Conservation (phyloP, 495 filamentous ascomycete genomes). For the Penicillium dipodomyicola region DNA sequence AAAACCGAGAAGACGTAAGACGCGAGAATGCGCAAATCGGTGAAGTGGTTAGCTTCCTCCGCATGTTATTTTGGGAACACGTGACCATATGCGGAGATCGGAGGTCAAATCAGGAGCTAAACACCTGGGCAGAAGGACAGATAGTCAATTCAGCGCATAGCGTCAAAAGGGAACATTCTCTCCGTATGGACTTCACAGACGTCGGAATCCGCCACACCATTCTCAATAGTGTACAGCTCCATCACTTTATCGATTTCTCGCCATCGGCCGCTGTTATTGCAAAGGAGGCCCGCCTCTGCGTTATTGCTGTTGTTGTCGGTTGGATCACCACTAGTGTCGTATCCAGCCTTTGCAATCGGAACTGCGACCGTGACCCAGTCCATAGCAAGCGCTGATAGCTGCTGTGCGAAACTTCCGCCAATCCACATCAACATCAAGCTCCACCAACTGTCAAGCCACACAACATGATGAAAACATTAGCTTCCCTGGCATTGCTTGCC, state of each 20-base stretch:
- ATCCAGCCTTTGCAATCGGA: constrained; percentile 39
- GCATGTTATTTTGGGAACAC: constrained; percentile 9
- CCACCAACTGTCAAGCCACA: constrained; percentile 13
- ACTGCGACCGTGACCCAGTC: constrained; percentile 27
- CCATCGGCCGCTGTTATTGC: constrained; percentile 43
- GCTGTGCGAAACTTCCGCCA: neutral
- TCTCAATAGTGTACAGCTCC: constrained; percentile 45
- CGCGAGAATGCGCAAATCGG: neutral
- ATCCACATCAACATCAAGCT: constrained; percentile 2
- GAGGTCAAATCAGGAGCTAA: constrained; percentile 30
- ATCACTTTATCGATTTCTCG: constrained; percentile 49
- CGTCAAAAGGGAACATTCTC: constrained; percentile 4
- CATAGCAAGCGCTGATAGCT: constrained; percentile 12
- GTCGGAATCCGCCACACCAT: constrained; percentile 50
- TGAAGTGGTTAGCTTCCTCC: constrained; percentile 12
- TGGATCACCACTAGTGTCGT: constrained; percentile 49
- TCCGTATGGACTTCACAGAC: constrained; percentile 50
- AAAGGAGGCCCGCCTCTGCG: constrained; percentile 45
- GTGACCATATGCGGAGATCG: constrained; percentile 23
- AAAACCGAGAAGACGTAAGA: constrained; percentile 6
- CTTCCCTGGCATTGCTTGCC: constrained; percentile 48
- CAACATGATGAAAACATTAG: constrained; percentile 42
- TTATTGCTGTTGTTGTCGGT: constrained; percentile 51
- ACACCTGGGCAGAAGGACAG: constrained; percentile 20
- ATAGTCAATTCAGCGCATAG: constrained; percentile 18